Base-by-base conservation (phyloP, 208 protist species). In the Acanthamoeba castellanii region DNA sequence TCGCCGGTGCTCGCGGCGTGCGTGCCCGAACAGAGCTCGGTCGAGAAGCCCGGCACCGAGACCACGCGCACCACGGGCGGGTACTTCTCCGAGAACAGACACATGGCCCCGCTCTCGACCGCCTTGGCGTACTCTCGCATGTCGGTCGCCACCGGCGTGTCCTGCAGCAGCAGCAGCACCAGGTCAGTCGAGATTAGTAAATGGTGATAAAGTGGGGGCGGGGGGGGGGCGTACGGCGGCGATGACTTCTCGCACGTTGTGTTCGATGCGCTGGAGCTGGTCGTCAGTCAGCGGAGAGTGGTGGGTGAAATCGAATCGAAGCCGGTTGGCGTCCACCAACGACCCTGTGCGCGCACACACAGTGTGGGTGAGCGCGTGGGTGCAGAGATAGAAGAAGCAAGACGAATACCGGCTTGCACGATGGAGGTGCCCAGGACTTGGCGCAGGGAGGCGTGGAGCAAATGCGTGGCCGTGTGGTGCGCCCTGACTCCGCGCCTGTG, bases 21-120 rank as follows among this genome's bases (percentile, higher is more conserved):
- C 42, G 96, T 97, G 50, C 96, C 96, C 16, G 72, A 95, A 22
- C 57, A 88, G 27, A 66, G 64, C 37, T 92, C 78, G 14, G 37
- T 47, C n/a, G 95, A 96, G 91, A 74, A 89, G 81, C 74, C 84
- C 32, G 42, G 50, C 47, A 95, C 88, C 1, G 27, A 20, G 14
- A 97, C 95, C 5, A 97, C 96, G 47, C 96, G 59, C 32, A 97
- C 96, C 0, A 84, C 30, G 34, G 97, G 95, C 4, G 30, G 32
- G 61, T 97, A 97, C 92, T 97, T 97, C 68, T 97, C 96, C 42
- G 45, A 59, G 72, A 97, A 96, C 16, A 97, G 50, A 30, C 87
- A 61, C 34, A 96, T 55, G 9, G 96, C 96, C 37, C 94, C 96
- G 14, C 34, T 20, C 57, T 94, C 55, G 1, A 45, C 57, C 25